phyloP scores from a whole-genome alignment of 169 alveolate species.

The Theileria parva region DNA sequence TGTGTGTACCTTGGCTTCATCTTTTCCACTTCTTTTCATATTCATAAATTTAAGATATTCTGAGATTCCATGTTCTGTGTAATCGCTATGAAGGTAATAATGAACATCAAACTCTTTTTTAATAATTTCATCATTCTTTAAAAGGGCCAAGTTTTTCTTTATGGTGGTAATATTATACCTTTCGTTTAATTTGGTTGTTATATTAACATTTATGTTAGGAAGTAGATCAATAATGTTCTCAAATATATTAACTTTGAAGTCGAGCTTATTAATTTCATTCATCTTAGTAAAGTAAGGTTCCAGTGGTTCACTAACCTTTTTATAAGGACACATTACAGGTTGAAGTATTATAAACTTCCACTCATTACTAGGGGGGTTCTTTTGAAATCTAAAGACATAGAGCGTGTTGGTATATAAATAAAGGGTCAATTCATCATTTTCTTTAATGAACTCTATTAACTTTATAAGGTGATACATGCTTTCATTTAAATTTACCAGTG shows the following conservation, averaged over 20 bases:
- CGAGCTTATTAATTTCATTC: neutral
- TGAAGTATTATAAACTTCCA: neutral
- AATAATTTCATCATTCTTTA: neutral
- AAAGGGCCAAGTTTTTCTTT: neutral
- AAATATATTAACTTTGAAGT: neutral
- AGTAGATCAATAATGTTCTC: neutral
- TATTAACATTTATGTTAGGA: neutral
- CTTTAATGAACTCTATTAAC: neutral
- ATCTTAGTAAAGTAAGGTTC: neutral
- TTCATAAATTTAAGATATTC: neutral
- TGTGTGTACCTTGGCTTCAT: neutral
- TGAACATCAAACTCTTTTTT: neutral
- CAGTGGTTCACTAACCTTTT: neutral
- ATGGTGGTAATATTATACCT: neutral
- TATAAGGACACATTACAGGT: neutral
- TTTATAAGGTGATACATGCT: neutral
- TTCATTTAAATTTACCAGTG: neutral
- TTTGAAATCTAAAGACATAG: neutral
- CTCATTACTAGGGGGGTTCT: neutral
- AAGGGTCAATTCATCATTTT: neutral
- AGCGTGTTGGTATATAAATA: constrained; percentile 3
- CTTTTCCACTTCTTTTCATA: neutral
- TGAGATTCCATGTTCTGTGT: neutral
- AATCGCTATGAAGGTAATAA: neutral
- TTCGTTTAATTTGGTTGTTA: neutral